phyloP scores from a whole-genome alignment of 1,139 yeast genomes.

The Insectozyma bohioensis region DNA sequence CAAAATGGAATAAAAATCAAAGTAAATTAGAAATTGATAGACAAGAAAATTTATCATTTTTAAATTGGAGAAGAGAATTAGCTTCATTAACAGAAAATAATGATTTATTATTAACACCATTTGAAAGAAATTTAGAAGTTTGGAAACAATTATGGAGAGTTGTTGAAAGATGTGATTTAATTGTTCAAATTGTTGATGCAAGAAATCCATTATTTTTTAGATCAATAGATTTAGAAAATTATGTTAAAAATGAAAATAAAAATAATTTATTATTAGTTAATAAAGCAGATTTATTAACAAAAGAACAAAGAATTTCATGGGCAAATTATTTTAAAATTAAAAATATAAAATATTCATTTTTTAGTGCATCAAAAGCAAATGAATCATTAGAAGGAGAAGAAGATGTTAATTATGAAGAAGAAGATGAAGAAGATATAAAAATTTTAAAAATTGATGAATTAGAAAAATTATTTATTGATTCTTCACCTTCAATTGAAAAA shows the following conservation, averaged over 20 bases:
- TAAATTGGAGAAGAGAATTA: constrained; percentile 89
- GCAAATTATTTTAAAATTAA: constrained; percentile 72
- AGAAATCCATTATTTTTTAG: constrained; percentile 90
- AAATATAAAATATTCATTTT: constrained; percentile 83
- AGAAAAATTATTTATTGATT: constrained; percentile 74
- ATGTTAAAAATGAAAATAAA: constrained; percentile 77
- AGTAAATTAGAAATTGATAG: constrained; percentile 79
- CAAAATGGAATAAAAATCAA: constrained; percentile 74
- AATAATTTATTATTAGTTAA: constrained; percentile 82
- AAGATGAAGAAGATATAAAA: constrained; percentile 36
- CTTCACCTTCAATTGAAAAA: constrained; percentile 76
- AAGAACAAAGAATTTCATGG: constrained; percentile 79
- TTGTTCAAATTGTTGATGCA: constrained; percentile 98
- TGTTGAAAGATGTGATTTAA: constrained; percentile 88
- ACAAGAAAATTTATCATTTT: constrained; percentile 85
- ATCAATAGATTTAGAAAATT: constrained; percentile 82
- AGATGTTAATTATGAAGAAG: constrained; percentile 17
- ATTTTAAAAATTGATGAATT: constrained; percentile 83
- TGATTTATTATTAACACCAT: constrained; percentile 89
- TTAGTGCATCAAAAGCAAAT: constrained; percentile 87
- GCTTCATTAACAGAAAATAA: constrained; percentile 81
- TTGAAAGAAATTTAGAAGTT: constrained; percentile 94
- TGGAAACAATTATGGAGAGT: constrained; percentile 99
- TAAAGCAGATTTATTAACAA: constrained; percentile 86
- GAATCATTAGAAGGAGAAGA: constrained; percentile 60